Evolutionary conservation across 164 flowering plant species (phyloP).

Genomic region (Kalanchoe fedtschenkoi): DNA sequence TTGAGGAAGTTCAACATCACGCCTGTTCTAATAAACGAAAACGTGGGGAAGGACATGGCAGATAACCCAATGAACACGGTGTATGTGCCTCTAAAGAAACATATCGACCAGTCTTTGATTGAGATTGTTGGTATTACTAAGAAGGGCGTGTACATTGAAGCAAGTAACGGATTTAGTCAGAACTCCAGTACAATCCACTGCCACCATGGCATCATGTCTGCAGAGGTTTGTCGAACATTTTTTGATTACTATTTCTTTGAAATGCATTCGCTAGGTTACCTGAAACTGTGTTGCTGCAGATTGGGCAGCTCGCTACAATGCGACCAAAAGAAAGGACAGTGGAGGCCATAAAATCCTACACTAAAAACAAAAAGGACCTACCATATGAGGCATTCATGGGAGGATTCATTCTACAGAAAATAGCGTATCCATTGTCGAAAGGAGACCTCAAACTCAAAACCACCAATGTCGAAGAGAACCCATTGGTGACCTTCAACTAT

Average conservation of each 20-base stretch:
- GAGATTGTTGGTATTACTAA: constrained; percentile 89
- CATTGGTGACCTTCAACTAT: constrained; percentile 84
- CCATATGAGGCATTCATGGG: constrained; percentile 69
- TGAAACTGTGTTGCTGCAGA: constrained; percentile 23
- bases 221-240: constrained; percentile 91
- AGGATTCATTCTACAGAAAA: constrained; percentile 76
- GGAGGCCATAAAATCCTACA: constrained; percentile 32
- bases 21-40: constrained; percentile 40
- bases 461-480: constrained; percentile 61
- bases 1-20: constrained; percentile 52
- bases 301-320: constrained; percentile 76
- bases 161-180: constrained; percentile 86
- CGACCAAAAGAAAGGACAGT: constrained; percentile 53
- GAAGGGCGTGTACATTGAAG: constrained; percentile 77
- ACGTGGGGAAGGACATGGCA: constrained; percentile 76
- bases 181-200: constrained; percentile 54
- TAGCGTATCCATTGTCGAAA: constrained; percentile 48
- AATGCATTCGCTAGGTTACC: not conserved
- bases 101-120: constrained; percentile 60
- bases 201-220: constrained; percentile 79
- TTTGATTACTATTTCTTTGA: not conserved
- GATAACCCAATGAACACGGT: constrained; percentile 86
- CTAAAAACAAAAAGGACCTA: constrained; percentile 24
- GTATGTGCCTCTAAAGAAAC: constrained; percentile 50
- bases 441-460: constrained; percentile 51